phyloP scores from a whole-genome alignment of 2,329 filamentous ascomycete species.

The Paradendryphiella salina region DNA sequence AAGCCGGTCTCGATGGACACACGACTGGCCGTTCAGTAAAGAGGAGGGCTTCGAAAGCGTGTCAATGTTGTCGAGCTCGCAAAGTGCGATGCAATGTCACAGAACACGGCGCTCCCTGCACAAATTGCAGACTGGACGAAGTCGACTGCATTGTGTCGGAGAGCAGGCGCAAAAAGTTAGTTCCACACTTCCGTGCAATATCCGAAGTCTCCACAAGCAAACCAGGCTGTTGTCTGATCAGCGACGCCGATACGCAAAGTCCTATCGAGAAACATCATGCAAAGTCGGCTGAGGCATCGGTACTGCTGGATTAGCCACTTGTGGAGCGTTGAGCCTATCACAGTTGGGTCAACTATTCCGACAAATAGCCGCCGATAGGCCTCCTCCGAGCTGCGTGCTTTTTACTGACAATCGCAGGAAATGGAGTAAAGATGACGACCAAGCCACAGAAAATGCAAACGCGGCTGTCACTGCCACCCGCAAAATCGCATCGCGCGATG shows the following conservation, averaged over 20 bases:
- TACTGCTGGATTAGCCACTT: constrained; percentile 27
- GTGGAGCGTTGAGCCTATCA: constrained; percentile 24
- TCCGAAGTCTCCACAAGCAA: constrained; percentile 26
- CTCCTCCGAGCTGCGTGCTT: constrained; percentile 1
- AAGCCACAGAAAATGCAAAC: constrained; percentile 24
- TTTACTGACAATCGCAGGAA: constrained; percentile 43
- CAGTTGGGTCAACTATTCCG: constrained; percentile 13
- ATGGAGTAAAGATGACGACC: constrained; percentile 50
- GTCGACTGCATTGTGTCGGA: constrained; percentile 71
- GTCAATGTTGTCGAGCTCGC: constrained; percentile 81
- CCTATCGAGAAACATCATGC: constrained; percentile 30
- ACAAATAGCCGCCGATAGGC: constrained; percentile 9
- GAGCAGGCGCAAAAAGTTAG: constrained; percentile 84
- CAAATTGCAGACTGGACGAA: constrained; percentile 81
- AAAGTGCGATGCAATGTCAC: constrained; percentile 95
- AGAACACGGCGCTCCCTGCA: constrained; percentile 80
- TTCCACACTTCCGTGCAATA: constrained; percentile 37
- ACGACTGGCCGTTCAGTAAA: constrained; percentile 65
- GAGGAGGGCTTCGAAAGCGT: constrained; percentile 86
- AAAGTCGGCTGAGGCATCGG: constrained; percentile 18
- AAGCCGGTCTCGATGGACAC: constrained; percentile 58
- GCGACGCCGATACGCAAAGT: constrained; percentile 6
- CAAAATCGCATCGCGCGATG: constrained; percentile 47
- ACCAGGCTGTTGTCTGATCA: constrained; percentile 14
- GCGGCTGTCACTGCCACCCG: constrained; percentile 35